Percentiles rank a stretch among this genome's conserved stretches.
These are phyloP conservation scores for Dothistroma pini DNA, from an alignment of 2,329 filamentous ascomycete species.

Conservation along the genomic window DNA sequence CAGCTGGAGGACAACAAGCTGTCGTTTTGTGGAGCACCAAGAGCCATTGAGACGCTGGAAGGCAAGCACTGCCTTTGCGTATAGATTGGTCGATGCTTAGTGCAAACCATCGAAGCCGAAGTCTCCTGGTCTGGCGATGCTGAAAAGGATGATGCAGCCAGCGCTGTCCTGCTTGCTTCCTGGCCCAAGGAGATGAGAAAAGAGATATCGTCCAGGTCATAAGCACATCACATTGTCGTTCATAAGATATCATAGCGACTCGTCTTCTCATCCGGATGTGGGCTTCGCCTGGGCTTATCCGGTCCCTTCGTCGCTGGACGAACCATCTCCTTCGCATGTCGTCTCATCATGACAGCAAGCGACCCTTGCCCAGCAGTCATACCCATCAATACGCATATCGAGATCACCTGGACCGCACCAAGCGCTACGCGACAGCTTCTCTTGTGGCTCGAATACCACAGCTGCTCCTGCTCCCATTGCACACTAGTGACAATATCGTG, in stretches of 20 bases:
- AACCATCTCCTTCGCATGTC: conserved; percentile 17
- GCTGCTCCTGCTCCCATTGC: conserved; percentile 21
- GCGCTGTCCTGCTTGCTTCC: neutral
- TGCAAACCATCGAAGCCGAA: neutral
- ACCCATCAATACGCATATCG: conserved; percentile 16
- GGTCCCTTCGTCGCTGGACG: conserved; percentile 1
- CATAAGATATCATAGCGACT: neutral
- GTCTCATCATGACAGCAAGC: conserved; percentile 21
- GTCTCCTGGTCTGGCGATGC: neutral
- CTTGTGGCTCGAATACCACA: conserved; percentile 16
- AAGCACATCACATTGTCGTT: neutral
- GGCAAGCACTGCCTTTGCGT: conserved; percentile 11
- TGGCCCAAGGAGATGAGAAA: neutral
- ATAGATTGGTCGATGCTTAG: conserved; percentile 4
- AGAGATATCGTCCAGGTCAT: neutral
- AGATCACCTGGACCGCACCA: conserved; percentile 20
- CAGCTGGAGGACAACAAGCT: conserved; percentile 4
- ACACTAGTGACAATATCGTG: conserved; percentile 25
- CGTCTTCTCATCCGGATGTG: conserved; percentile 18
- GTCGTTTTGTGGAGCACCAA: neutral
- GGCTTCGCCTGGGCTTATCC: conserved; percentile 12
- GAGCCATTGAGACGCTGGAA: conserved; percentile 4
- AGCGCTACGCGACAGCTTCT: conserved; percentile 22
- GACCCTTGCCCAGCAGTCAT: conserved; percentile 20
- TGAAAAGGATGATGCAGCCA: neutral